phyloP scores from a whole-genome alignment of 345 rosid genomes.

The Trapa bicornis region DNA sequence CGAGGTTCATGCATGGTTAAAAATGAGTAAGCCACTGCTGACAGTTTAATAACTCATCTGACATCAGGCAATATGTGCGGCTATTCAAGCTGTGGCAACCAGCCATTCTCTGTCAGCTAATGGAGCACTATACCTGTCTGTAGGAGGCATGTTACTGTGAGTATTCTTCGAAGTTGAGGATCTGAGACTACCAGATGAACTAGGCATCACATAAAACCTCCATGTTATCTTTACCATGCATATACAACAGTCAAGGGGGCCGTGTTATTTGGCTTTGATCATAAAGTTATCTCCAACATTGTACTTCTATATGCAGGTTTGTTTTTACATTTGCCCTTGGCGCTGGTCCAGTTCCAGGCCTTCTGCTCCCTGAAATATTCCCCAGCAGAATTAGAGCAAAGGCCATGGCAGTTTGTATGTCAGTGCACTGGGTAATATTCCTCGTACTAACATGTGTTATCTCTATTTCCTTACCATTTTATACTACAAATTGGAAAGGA shows the following conservation, averaged over 20 bases:
- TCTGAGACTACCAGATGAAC: background rate
- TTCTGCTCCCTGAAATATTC: constrained; percentile 91
- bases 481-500: too few species aligned
- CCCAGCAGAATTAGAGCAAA: constrained; percentile 84
- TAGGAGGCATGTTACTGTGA: constrained; percentile 85
- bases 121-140: constrained; percentile 51
- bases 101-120: constrained; percentile 32
- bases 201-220: background rate
- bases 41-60: constrained; percentile 1
- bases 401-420: constrained; percentile 95
- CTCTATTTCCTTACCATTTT: background rate
- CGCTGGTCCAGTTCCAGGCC: constrained; percentile 97
- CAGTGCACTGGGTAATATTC: constrained; percentile 87
- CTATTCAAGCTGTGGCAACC: constrained; percentile 64
- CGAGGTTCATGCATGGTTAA: background rate
- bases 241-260: background rate
- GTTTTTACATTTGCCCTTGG: constrained; percentile 86
- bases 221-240: background rate
- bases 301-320: constrained; percentile 40
- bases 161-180: constrained; percentile 12
- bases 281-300: background rate
- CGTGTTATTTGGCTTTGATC: too few species aligned
- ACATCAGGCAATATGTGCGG: constrained; percentile 75
- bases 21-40: background rate
- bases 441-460: background rate